phyloP scores from a whole-genome alignment of 371 early-diverging fungal species.

The Mortierella sp. region DNA sequence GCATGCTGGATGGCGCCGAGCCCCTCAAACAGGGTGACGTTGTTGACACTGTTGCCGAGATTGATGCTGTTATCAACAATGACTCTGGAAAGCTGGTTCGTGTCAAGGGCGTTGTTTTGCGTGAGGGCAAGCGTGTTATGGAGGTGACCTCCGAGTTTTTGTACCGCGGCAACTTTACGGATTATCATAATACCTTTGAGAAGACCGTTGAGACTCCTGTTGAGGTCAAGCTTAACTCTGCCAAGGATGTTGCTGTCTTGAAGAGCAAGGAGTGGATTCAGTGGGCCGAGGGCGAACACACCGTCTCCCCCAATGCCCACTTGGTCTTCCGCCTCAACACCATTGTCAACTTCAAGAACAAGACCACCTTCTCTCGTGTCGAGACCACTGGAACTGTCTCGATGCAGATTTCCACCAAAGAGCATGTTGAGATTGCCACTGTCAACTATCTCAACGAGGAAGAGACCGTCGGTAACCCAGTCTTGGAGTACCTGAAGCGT shows the following conservation, averaged over 20 bases:
- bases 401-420: constrained; percentile 87
- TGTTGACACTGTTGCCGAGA: constrained; percentile 81
- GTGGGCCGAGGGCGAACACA: constrained; percentile 74
- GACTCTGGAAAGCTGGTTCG: constrained; percentile 93
- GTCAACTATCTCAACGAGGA: constrained; percentile 84
- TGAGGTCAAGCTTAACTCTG: constrained; percentile 76
- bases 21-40: constrained; percentile 87
- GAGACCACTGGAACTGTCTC: constrained; percentile 84
- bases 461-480: constrained; percentile 79
- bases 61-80: constrained; percentile 83
- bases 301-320: constrained; percentile 75
- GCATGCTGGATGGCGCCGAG: constrained; percentile 81
- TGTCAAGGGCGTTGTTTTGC: constrained; percentile 81
- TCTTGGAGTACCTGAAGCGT: constrained; percentile 84
- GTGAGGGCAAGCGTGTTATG: constrained; percentile 72
- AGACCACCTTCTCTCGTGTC: constrained; percentile 72
- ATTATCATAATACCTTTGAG: constrained; percentile 87
- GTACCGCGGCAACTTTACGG: constrained; percentile 90
- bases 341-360: constrained; percentile 81
- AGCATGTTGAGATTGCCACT: constrained; percentile 84
- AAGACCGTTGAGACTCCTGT: constrained; percentile 86
- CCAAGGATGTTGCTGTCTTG: constrained; percentile 90
- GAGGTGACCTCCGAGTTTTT: constrained; percentile 90
- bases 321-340: constrained; percentile 89
- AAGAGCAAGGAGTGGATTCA: constrained; percentile 92